Conservation (phyloP, 1,284 basidiomycete species). For the Trichosporon sp. region DNA sequence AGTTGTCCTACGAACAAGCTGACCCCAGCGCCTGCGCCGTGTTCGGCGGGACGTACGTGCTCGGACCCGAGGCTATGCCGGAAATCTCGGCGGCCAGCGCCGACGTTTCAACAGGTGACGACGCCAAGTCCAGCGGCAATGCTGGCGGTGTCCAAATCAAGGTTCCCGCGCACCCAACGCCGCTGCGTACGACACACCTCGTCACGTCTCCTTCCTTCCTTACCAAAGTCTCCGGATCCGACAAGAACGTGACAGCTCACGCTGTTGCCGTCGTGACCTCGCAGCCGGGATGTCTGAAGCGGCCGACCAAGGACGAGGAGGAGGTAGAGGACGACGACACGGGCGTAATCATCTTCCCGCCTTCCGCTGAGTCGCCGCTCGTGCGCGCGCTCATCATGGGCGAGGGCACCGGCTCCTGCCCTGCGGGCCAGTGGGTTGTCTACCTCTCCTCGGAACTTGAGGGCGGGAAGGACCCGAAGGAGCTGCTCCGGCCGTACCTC, state of each 20-base stretch:
- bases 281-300: constrained; percentile 39
- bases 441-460: constrained; percentile 49
- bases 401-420: constrained; percentile 80
- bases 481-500: constrained; percentile 40
- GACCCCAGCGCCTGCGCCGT: constrained; percentile 73
- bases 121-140: background rate
- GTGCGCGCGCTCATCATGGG: constrained; percentile 77
- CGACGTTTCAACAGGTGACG: constrained; percentile 1
- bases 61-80: constrained; percentile 58
- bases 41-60: constrained; percentile 78
- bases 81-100: constrained; percentile 23
- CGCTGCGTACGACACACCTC: constrained; percentile 59
- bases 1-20: background rate
- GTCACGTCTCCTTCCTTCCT: constrained; percentile 60
- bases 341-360: constrained; percentile 79
- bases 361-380: constrained; percentile 62
- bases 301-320: constrained; percentile 32
- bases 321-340: constrained; percentile 63
- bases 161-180: constrained; percentile 63
- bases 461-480: constrained; percentile 16
- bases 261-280: constrained; percentile 70
- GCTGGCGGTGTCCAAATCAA: constrained; percentile 50
- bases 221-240: constrained; percentile 29
- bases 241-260: constrained; percentile 57
- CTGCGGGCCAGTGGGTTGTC: constrained; percentile 73